Evolutionary conservation across 2,329 filamentous ascomycete genomes (phyloP), one percentile per base, ranked within the genome.

Genomic region (Fusarium bactridioides): DNA sequence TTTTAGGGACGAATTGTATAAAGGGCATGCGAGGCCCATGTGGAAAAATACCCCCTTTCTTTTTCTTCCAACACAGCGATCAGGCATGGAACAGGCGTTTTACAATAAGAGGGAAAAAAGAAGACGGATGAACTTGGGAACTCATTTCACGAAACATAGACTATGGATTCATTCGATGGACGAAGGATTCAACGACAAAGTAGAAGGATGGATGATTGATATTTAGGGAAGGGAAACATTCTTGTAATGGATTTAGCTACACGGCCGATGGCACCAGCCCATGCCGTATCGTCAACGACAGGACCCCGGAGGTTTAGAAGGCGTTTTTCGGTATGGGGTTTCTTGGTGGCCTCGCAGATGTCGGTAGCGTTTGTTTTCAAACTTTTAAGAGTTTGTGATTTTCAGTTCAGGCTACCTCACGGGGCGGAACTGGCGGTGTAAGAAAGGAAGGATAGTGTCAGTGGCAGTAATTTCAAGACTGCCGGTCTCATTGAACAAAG

Each of bases 401-500:
- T 41, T 65, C 50, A 61, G 59, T 62, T 72, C 59, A 74, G 61
- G 73, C 61, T 67, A 73, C 74, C 74, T 76, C 74, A 59, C 74
- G 74, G 74, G 68, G 74, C 66, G 56, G 61, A 70, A 76, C 74
- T 75, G 70, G 70, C 73, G 74, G 70, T 76, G 74, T 73, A 74
- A 59, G 62, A 66, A 72, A 53, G 58, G 45, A 72, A 53, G 58
- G 45, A 75, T 63, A 54, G 57, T 57, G 21, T 37, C 48, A 60
- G 61, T 72, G 59, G 61, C 62, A 75, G 64, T 72, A 68, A 53
- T 70, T 69, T 72, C 48, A 69, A 43, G 55, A 69, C 70, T 74
- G 63, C 25, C 33, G 23, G 23, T 59, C 47, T 63, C 67, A 57
- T 73, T 60, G 44, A 73, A 60, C 54, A 65, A 40, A 72, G 41